Percentiles rank a stretch among this genome's conserved stretches.
phyloP scores from a whole-genome alignment of 345 rosid species.

The Citrus trifoliata region DNA sequence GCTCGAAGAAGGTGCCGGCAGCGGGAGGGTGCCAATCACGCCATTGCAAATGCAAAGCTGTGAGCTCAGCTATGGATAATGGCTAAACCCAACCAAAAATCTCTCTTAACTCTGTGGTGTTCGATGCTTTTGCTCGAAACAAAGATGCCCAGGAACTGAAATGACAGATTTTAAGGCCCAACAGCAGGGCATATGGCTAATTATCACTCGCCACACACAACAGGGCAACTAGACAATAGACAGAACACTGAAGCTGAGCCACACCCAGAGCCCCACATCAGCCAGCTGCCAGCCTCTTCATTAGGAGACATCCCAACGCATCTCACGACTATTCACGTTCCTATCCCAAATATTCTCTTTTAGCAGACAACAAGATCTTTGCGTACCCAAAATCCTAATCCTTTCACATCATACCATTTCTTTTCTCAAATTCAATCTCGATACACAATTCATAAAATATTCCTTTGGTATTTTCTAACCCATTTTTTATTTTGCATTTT shows the following conservation, averaged over 20 bases:
- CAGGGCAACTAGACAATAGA: constrained; percentile 16
- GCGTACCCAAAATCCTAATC: constrained; percentile 3
- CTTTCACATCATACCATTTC: constrained; percentile 7
- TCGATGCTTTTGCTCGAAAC: constrained; percentile 8
- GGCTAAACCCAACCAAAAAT: neutral
- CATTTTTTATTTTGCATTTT: neutral
- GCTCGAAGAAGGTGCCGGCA: no score
- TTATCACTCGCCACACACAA: no score
- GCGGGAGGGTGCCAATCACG: neutral
- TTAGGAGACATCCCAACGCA: constrained; percentile 28
- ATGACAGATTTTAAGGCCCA: neutral
- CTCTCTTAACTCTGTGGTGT: neutral
- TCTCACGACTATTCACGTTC: constrained; percentile 14
- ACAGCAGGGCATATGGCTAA: constrained; percentile 21
- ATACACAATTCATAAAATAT: neutral
- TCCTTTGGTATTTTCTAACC: neutral
- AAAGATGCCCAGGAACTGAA: neutral
- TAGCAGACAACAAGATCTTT: constrained; percentile 28
- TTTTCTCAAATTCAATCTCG: neutral
- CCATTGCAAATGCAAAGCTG: neutral
- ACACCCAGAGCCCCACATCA: constrained; percentile 10
- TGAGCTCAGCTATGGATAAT: neutral
- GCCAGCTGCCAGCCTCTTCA: neutral
- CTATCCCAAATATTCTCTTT: constrained; percentile 32
- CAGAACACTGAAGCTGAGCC: constrained; percentile 2